Conservation (phyloP, 768 basidiomycete genomes). For the Kwoniella europaea region DNA sequence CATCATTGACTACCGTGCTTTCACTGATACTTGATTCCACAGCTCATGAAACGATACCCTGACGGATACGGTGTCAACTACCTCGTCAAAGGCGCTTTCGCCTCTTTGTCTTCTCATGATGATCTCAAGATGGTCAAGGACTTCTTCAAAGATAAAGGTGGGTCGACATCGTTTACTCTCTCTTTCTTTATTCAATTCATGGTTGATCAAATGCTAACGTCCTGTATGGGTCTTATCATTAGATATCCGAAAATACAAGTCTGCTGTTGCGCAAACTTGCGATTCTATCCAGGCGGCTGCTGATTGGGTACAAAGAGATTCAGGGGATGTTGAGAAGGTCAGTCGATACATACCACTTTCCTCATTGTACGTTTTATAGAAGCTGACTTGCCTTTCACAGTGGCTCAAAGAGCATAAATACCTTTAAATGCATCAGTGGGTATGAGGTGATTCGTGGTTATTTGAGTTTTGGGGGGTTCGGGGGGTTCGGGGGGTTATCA, state of each 20-base stretch:
- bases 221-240: background rate
- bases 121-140: conserved; percentile 66
- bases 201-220: too few species aligned
- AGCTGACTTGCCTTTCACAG: background rate
- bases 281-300: conserved; percentile 56
- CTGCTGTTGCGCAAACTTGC: conserved; percentile 54
- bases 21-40: background rate
- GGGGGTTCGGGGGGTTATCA: background rate
- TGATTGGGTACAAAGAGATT: conserved; percentile 56
- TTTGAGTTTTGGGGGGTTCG: too few species aligned
- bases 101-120: conserved; percentile 67
- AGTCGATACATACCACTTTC: conserved; percentile 14
- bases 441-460: background rate
- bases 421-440: conserved; percentile 25
- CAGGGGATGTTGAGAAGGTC: conserved; percentile 55
- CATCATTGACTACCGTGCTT: too few species aligned
- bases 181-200: background rate
- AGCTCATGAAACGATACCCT: conserved; percentile 68
- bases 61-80: conserved; percentile 62
- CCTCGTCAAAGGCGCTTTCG: conserved; percentile 59
- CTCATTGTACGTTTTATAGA: too few species aligned
- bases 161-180: too few species aligned
- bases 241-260: conserved; percentile 52
- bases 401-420: conserved; percentile 58
- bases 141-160: conserved; percentile 74